phyloP scores from a whole-genome alignment of 2,329 filamentous ascomycete species.

The Aspergillus transmontanensis region DNA sequence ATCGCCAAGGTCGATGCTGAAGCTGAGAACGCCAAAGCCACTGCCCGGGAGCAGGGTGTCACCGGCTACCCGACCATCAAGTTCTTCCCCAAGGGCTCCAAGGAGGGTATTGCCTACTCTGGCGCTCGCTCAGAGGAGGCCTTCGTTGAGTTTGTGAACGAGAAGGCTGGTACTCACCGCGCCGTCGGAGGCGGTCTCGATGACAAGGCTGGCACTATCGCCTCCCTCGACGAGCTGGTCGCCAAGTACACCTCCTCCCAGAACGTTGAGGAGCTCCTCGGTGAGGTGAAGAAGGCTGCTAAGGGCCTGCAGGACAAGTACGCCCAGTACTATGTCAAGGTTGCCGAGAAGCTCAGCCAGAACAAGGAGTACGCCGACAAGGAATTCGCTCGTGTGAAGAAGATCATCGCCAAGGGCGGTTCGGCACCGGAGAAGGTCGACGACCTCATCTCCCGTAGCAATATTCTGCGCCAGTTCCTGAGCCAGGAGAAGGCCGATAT shows the following conservation, averaged over 20 bases:
- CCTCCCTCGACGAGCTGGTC: constrained; percentile 74
- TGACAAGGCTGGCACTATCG: constrained; percentile 77
- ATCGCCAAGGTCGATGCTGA: constrained; percentile 97
- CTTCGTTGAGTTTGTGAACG: constrained; percentile 81
- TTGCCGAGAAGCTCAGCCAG: constrained; percentile 79
- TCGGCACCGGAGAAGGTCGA: constrained; percentile 84
- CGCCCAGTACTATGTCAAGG: constrained; percentile 90
- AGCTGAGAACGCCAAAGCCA: constrained; percentile 78
- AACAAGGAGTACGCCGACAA: constrained; percentile 80
- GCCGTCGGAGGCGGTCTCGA: constrained; percentile 78
- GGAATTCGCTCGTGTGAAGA: constrained; percentile 78
- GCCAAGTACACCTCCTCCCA: constrained; percentile 66
- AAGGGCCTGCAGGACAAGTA: constrained; percentile 74
- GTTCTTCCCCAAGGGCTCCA: constrained; percentile 88
- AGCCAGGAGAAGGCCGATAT: constrained; percentile 57
- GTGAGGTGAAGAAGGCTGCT: constrained; percentile 73
- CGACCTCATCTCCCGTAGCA: constrained; percentile 81
- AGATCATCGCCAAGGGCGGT: constrained; percentile 82
- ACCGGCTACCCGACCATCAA: constrained; percentile 95
- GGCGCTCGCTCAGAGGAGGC: constrained; percentile 76
- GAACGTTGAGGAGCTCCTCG: constrained; percentile 66
- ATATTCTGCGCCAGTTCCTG: constrained; percentile 80
- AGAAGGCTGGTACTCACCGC: constrained; percentile 85
- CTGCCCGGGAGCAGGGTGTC: constrained; percentile 75
- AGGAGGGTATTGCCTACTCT: constrained; percentile 69